phyloP scores from a whole-genome alignment of 306 rosid genomes.

The Erythrophleum fordii region DNA sequence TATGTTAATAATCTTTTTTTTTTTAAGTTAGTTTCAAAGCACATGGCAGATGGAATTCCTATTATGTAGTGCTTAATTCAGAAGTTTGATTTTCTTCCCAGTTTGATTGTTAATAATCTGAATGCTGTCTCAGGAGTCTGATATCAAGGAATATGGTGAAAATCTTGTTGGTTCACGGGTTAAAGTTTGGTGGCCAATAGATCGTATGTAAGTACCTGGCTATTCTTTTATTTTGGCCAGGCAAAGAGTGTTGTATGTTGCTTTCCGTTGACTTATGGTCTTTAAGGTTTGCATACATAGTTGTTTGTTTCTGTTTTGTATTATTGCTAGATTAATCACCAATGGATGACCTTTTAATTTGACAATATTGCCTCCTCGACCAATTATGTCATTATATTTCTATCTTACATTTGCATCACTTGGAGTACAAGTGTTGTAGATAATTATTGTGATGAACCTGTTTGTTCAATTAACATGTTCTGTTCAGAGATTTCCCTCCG shows the following conservation, averaged over 20 bases:
- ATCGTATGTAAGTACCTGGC: slow-evolving; percentile 61
- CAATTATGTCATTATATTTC: slow-evolving; percentile 1
- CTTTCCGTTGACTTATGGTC: not conserved
- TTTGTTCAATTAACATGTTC: not conserved
- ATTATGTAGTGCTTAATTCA: slow-evolving; percentile 22
- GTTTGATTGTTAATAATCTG: slow-evolving; percentile 33
- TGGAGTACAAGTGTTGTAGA: not conserved
- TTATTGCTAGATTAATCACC: slow-evolving; percentile 16
- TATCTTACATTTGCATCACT: not conserved
- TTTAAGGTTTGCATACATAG: not conserved
- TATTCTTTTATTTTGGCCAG: slow-evolving; percentile 15
- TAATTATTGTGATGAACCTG: not conserved
- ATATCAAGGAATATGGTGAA: slow-evolving; percentile 50
- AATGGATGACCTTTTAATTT: not conserved
- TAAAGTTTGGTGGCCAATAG: slow-evolving; percentile 91
- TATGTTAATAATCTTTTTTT: not conserved
- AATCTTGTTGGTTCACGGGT: slow-evolving; percentile 65
- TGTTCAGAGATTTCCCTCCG: not conserved
- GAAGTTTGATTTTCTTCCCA: slow-evolving; percentile 14
- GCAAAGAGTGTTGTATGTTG: not conserved
- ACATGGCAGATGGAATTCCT: not conserved
- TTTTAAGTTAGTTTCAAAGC: slow-evolving; percentile 8
- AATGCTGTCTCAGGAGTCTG: slow-evolving; percentile 57
- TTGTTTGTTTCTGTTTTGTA: not conserved
- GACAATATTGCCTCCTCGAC: slow-evolving; percentile 12